Evolutionary conservation across 2,329 filamentous ascomycete genomes (phyloP).

Genomic region (Chaetomium sp.): DNA sequence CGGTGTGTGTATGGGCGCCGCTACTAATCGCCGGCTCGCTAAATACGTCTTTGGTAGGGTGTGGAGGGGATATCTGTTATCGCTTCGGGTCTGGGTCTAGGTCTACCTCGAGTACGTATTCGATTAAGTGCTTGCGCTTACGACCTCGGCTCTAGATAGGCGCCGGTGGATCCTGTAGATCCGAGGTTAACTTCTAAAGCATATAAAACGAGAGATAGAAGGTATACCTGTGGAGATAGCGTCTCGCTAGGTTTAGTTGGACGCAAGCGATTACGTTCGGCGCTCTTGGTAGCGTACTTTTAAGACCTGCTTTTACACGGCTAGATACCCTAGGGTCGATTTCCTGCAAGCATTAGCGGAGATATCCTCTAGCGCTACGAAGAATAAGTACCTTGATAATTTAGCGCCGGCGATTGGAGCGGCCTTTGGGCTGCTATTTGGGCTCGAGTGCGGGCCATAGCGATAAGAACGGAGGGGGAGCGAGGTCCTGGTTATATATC

Average conservation of each 20-base stretch:
- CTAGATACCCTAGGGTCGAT: constrained; percentile 24
- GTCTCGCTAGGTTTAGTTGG: constrained; percentile 3
- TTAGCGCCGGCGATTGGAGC: constrained; percentile 27
- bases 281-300: constrained; percentile 20
- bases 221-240: constrained; percentile 19
- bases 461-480: neutral
- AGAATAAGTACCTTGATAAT: constrained; percentile 30
- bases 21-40: constrained; percentile 25
- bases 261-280: constrained; percentile 4
- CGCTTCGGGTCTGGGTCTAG: constrained; percentile 24
- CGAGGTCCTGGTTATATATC: too few relatives aligned
- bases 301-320: constrained; percentile 25
- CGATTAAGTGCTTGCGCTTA: constrained; percentile 27
- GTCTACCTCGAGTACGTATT: constrained; percentile 20
- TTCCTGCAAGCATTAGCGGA: constrained; percentile 18
- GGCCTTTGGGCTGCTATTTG: constrained; percentile 4
- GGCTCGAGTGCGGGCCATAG: neutral
- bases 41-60: constrained; percentile 23
- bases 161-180: constrained; percentile 20
- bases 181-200: constrained; percentile 23
- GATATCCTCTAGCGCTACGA: constrained; percentile 28
- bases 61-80: constrained; percentile 23
- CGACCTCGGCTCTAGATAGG: constrained; percentile 27
- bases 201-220: constrained; percentile 20
- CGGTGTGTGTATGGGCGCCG: constrained; percentile 22